A percentile compares a stretch with the other conserved stretches of the same genome.
Conservation (phyloP, 768 basidiomycete genomes). For the Filobasidium floriforme region DNA sequence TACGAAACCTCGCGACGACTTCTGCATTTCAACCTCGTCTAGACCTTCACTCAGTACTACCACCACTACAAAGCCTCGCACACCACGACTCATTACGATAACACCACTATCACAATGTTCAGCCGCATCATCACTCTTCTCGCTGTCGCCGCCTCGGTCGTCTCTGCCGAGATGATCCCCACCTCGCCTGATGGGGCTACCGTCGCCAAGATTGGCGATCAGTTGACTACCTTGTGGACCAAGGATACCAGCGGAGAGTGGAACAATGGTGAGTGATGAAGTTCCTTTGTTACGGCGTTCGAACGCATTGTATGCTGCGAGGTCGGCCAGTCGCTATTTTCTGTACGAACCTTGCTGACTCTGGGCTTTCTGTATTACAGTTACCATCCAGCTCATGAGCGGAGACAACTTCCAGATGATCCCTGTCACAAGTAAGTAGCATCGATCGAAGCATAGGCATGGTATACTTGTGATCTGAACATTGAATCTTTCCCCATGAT, state of each 20-base stretch:
- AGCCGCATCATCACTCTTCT: conserved; percentile 22
- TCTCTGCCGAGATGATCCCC: conserved; percentile 31
- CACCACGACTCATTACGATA: background rate
- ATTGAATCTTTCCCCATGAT: background rate
- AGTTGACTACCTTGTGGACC: conserved; percentile 32
- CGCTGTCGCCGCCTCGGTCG: conserved; percentile 20
- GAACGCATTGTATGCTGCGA: too few species aligned
- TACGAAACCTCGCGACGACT: too few species aligned
- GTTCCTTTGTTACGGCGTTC: background rate
- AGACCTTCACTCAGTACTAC: background rate
- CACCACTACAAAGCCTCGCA: background rate
- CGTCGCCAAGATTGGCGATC: conserved; percentile 32
- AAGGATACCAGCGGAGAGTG: conserved; percentile 32
- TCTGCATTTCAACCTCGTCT: background rate
- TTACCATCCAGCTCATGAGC: conserved; percentile 36
- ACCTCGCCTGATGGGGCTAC: conserved; percentile 34
- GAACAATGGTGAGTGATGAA: conserved; percentile 27
- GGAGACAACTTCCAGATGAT: conserved; percentile 38
- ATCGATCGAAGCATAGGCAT: background rate
- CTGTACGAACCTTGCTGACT: background rate
- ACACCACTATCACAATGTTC: conserved; percentile 17
- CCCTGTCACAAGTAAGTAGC: conserved; percentile 23
- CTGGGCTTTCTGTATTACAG: background rate
- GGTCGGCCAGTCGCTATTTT: background rate
- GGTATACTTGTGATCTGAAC: background rate